These are phyloP conservation scores for Solanum chilense DNA, from an alignment of 257 asterid genomes.

Conservation along the genomic window DNA sequence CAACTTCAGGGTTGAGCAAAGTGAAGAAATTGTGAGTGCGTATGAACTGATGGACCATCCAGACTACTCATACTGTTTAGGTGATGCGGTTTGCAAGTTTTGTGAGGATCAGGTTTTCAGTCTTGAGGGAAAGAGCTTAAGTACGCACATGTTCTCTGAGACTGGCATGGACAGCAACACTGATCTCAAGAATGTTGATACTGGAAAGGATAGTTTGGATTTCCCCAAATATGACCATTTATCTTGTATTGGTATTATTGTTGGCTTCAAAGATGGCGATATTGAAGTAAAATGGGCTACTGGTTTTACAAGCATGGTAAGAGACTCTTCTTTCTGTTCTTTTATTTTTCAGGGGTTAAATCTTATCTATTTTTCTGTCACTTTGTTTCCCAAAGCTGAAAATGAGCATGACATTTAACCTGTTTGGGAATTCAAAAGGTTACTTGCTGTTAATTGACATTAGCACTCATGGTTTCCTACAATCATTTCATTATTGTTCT, in stretches of 20 bases:
- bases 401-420: background rate
- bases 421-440: background rate
- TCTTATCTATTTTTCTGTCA: background rate
- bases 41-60: slow-evolving; percentile 91
- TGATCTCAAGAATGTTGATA: slow-evolving; percentile 9
- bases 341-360: background rate
- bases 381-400: background rate
- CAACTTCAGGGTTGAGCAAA: slow-evolving; percentile 16
- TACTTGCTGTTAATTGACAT: background rate
- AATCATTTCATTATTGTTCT: background rate
- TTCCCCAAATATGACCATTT: slow-evolving; percentile 14
- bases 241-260: slow-evolving; percentile 55
- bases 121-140: slow-evolving; percentile 2
- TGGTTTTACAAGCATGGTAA: slow-evolving; percentile 62
- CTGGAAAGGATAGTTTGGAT: slow-evolving; percentile 10
- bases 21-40: slow-evolving; percentile 77
- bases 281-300: slow-evolving; percentile 84
- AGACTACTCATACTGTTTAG: slow-evolving; percentile 43
- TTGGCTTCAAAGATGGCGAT: slow-evolving; percentile 45
- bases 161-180: background rate
- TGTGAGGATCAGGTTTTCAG: slow-evolving; percentile 1
- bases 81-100: slow-evolving; percentile 54
- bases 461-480: background rate
- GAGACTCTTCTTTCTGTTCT: background rate
- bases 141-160: slow-evolving; percentile 2